phyloP scores from a whole-genome alignment of 1,284 basidiomycete genomes.

The Malassezia psittaci region DNA sequence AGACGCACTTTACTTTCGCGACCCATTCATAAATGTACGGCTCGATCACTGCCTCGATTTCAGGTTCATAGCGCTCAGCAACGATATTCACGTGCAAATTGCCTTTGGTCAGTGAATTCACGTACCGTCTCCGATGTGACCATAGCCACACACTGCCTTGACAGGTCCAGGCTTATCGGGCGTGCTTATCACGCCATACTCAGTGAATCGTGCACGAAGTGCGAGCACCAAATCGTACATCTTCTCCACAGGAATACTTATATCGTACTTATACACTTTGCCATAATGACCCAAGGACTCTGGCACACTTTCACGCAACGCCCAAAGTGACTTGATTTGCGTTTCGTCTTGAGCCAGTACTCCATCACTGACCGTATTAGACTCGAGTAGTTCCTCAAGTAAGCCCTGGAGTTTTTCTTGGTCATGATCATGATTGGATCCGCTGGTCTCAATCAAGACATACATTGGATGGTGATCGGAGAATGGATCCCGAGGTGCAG shows the following conservation, averaged over 20 bases:
- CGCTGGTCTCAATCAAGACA: constrained; percentile 84
- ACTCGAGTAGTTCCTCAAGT: constrained; percentile 69
- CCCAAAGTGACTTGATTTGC: constrained; percentile 84
- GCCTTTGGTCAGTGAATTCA: constrained; percentile 51
- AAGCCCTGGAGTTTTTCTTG: constrained; percentile 84
- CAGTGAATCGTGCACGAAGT: constrained; percentile 63
- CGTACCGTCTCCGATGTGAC: constrained; percentile 86
- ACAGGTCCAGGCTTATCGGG: constrained; percentile 49
- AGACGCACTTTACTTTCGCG: constrained; percentile 23
- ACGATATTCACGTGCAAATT: constrained; percentile 91
- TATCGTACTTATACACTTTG: constrained; percentile 93
- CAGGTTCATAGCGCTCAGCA: constrained; percentile 69
- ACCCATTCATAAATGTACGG: constrained; percentile 93
- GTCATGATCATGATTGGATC: constrained; percentile 85
- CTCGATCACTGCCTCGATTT: constrained; percentile 77
- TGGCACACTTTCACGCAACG: constrained; percentile 82
- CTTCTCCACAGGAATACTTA: constrained; percentile 75
- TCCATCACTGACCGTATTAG: constrained; percentile 72
- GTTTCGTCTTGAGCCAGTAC: constrained; percentile 83
- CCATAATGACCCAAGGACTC: constrained; percentile 91
- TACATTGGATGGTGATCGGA: constrained; percentile 53
- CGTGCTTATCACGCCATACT: constrained; percentile 65
- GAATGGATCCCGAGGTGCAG: constrained; percentile 47
- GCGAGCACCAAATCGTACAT: constrained; percentile 84
- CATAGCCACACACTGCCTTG: constrained; percentile 62